Evolutionary conservation across 2,329 filamentous ascomycete genomes (phyloP), one percentile per base, ranked within the genome.

Genomic region (Periconia digitata): DNA sequence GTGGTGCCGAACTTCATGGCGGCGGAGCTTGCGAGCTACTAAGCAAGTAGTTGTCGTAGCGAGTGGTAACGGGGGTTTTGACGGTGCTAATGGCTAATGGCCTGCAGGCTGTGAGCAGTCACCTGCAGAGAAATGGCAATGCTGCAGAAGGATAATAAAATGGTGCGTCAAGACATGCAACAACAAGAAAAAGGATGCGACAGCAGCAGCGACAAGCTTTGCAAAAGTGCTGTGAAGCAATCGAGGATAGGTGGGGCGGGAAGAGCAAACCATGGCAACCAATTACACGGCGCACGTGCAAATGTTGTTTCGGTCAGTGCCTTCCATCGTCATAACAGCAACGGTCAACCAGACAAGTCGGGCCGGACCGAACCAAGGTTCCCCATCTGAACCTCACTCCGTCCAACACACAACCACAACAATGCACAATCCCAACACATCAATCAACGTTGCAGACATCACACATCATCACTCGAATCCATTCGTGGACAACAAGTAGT

Each of bases 1-100:
- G 90, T 96, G 76, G 86, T 90, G 54, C 92, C 92, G 78, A 96
- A 99, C 64, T 90, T 88, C 94, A 99, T 97, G n/a, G 56, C 50
- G 44, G 15, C 50, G 44, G 15, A 39, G 34, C n/a, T 21, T 10
- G 45, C 8, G 21, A 24, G 32, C 17, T 37, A 46, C 42, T 39
- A 40, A 43, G 34, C 13, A 22, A 17, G 20, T 16, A 36, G 36
- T 29, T 10, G 27, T 6, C 4, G 12, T 32, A 15, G 8, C 24
- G 27, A 32, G 8, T 32, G 35, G 13, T 18, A 16, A 8, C 3
- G n/a, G n/a, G n/a, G n/a, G n/a, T n/a, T n/a, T n/a, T n/a, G n/a
- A n/a, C n/a, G n/a, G n/a, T n/a, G n/a, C n/a, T n/a, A n/a, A n/a
- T n/a, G n/a, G n/a, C n/a, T n/a, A n/a, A n/a, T n/a, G n/a, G 3